A percentile compares a stretch with the other conserved stretches of the same genome.
phyloP scores from a whole-genome alignment of 2,329 filamentous ascomycete genomes.

The Alternaria angustiovoidea region DNA sequence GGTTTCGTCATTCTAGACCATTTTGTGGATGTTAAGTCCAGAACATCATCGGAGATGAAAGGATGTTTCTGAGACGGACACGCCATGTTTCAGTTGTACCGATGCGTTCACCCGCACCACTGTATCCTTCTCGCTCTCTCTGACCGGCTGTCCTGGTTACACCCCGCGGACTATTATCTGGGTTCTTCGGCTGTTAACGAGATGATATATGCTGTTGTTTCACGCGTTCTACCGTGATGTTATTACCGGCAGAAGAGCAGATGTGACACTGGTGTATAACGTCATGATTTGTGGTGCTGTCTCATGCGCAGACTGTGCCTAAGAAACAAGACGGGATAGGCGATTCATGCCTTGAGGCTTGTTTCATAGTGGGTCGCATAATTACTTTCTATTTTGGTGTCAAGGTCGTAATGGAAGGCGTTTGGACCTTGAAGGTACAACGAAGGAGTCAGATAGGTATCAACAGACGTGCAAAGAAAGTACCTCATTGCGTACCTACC shows the following conservation, averaged over 20 bases:
- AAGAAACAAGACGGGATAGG: not conserved
- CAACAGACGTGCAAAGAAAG: not conserved
- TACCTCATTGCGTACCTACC: not conserved
- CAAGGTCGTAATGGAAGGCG: not conserved
- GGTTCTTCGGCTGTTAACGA: not conserved
- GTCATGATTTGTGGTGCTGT: conserved; percentile 1
- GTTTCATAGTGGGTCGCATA: not conserved
- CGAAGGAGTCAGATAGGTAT: not conserved
- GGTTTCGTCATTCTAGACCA: not conserved
- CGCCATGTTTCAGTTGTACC: conserved; percentile 1
- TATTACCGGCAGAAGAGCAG: not conserved
- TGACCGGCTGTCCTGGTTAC: not conserved
- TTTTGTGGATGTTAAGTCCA: not conserved
- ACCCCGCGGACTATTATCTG: not conserved
- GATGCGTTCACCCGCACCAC: not conserved
- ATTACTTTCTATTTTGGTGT: not conserved
- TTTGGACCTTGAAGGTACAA: not conserved
- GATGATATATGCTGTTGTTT: not conserved
- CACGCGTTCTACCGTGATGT: not conserved
- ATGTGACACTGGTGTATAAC: not conserved
- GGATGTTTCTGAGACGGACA: not conserved
- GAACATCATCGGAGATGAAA: not conserved
- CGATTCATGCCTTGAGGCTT: not conserved
- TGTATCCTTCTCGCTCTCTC: not conserved
- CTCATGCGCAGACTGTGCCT: not conserved